Conservation (phyloP, 2,329 filamentous ascomycete genomes). For the Xylaria polymorpha region DNA sequence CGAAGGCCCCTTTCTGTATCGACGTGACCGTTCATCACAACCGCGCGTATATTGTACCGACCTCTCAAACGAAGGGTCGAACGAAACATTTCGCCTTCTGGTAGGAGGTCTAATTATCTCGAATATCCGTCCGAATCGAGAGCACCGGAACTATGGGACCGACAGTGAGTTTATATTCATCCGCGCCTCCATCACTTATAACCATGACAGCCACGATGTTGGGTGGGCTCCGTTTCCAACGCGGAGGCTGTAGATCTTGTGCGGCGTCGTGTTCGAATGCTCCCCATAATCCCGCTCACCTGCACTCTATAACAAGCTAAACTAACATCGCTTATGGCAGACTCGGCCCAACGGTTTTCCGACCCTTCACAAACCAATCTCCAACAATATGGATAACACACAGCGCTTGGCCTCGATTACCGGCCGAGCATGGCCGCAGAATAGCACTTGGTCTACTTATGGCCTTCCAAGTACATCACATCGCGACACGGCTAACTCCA, state of each 20-base stretch:
- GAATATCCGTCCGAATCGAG: constrained; percentile 7
- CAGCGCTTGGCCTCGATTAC: constrained; percentile 57
- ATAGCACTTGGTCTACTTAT: constrained; percentile 66
- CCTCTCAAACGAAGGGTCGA: background rate
- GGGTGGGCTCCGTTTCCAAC: background rate
- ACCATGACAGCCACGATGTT: background rate
- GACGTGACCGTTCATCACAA: constrained; percentile 6
- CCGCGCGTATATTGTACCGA: background rate
- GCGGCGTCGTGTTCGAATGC: background rate
- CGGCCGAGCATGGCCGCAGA: constrained; percentile 53
- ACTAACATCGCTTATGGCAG: constrained; percentile 34
- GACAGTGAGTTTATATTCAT: constrained; percentile 42
- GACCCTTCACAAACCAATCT: constrained; percentile 50
- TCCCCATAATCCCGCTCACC: background rate
- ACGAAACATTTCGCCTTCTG: background rate
- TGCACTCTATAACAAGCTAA: background rate
- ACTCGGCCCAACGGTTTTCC: constrained; percentile 51
- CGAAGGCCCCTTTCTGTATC: constrained; percentile 2
- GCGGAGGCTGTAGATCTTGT: no score
- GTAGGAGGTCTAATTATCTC: background rate
- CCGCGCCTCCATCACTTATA: background rate
- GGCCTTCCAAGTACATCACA: constrained; percentile 59
- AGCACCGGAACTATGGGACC: constrained; percentile 44
- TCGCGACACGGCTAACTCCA: constrained; percentile 58
- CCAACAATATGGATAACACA: constrained; percentile 43